Evolutionary conservation across 2,329 filamentous ascomycete species (phyloP), one percentile per base, ranked within the genome.

Genomic region (Pseudogymnoascus sp.): DNA sequence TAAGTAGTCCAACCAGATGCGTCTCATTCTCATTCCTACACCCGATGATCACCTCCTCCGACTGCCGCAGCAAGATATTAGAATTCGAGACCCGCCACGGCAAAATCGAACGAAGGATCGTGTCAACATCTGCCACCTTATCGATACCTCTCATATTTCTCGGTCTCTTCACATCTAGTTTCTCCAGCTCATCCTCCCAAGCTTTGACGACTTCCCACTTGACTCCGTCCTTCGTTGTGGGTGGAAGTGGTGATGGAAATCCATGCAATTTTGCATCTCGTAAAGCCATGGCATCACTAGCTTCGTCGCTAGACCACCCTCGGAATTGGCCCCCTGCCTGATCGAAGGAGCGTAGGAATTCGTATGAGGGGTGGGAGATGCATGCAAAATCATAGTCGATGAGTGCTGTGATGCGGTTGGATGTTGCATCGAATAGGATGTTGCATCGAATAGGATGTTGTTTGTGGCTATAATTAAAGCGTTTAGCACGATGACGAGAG

Each of bases 391-490:
- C 69, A 62, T 69, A 72, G 65, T 72, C 70, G 38, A 72, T 62
- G 37, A 74, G 67, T 15, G 67, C 72, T 26, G 69, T 75, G 46
- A 74, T 70, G 31, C 66, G 67, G 29, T 65, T 65, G 4, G 72
- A 65, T 15, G 62, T 62, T 4, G 67, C 63, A 64, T 73, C 70
- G 40, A 67, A 69, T 21, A 74, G 67, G 13, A 74, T 60, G 60
- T 74, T 74, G 63, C 63, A 64, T 73, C 70, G 40, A 67, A 69
- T 21, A 74, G 67, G 13, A 74, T 60, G 60, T 74, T 74, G 63
- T 70, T 65, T 7, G 68, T 44, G 60, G 67, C 69, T 71, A 33
- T 42, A 42, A 9, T 31, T 17, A 10, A 17, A 29, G 17, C 7
- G 26, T 29, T 17, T 11, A 50, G 44, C 44, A 17, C 5, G 3